Percentiles rank a stretch among this genome's conserved stretches.
phyloP scores from a whole-genome alignment of 257 asterid genomes.

The Solanum okadae region DNA sequence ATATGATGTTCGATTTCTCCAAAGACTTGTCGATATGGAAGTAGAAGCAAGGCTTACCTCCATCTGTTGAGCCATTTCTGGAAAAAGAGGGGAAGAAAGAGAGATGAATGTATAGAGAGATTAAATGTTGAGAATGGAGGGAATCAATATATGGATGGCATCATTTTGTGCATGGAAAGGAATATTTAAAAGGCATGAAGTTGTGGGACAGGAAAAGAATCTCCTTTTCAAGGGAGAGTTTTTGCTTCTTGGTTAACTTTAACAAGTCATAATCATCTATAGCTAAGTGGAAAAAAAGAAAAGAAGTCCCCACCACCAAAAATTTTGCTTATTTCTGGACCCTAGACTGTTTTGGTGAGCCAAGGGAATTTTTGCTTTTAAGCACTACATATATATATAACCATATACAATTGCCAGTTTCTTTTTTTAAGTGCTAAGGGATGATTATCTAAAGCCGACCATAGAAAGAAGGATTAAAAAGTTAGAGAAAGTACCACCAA shows the following conservation, averaged over 20 bases:
- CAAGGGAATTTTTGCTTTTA: conserved; percentile 14
- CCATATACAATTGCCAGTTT: neutral
- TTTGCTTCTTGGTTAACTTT: conserved; percentile 2
- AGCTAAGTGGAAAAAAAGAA: neutral
- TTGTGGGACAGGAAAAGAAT: conserved; percentile 82
- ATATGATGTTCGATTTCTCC: neutral
- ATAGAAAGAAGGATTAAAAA: neutral
- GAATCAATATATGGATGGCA: conserved; percentile 66
- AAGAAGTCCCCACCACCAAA: neutral
- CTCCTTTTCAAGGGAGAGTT: conserved; percentile 17
- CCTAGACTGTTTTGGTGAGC: conserved; percentile 20
- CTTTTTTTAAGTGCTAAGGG: neutral
- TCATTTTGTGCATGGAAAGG: conserved; percentile 41
- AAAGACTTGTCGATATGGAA: neutral
- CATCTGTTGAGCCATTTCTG: conserved; percentile 33
- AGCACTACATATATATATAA: conserved; percentile 8
- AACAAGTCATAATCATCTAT: neutral
- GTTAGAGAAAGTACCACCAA: neutral
- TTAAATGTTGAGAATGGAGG: conserved; percentile 13
- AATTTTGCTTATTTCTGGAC: conserved; percentile 11
- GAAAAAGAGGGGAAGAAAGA: neutral
- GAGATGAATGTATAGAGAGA: conserved; percentile 5
- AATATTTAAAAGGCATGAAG: conserved; percentile 56
- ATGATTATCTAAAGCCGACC: conserved; percentile 6
- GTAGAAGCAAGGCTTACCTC: conserved; percentile 26